A percentile compares a stretch with the other conserved stretches of the same genome.
Conservation (phyloP, 2,329 filamentous ascomycete genomes). For the Ceratocystis eucalypticola region DNA sequence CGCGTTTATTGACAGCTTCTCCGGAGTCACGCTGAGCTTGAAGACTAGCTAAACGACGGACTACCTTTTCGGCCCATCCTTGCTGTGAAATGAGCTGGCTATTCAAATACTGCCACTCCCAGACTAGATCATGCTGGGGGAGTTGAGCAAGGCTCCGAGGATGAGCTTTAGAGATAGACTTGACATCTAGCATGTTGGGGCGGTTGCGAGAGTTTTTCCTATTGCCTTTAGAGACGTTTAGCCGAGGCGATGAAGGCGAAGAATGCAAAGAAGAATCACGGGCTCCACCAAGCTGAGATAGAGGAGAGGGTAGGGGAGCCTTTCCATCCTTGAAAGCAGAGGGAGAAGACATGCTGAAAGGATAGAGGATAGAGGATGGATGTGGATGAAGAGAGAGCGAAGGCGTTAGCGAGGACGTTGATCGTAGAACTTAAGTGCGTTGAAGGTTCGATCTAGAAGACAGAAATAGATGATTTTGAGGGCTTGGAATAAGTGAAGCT, state of each 20-base stretch:
- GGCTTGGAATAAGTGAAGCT: neutral
- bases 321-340: neutral
- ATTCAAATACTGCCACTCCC: conserved; percentile 17
- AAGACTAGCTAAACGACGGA: conserved; percentile 15
- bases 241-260: neutral
- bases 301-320: neutral
- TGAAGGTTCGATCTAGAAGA: neutral
- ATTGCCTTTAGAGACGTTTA: neutral
- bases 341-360: conserved; percentile 1
- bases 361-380: neutral
- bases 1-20: conserved; percentile 6
- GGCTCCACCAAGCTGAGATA: neutral
- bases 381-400: neutral
- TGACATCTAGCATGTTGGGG: neutral
- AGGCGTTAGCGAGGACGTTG: neutral
- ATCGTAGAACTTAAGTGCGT: no score
- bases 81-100: conserved; percentile 12
- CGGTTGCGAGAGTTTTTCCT: neutral
- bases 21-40: conserved; percentile 14
- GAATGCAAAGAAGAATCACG: neutral
- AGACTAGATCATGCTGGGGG: conserved; percentile 3
- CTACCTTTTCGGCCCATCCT: conserved; percentile 10
- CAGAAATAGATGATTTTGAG: neutral
- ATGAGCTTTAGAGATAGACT: neutral
- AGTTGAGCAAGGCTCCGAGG: conserved; percentile 12